Evolutionary conservation across 495 filamentous ascomycete genomes (phyloP).

Genomic region (Penicillium goetzii): DNA sequence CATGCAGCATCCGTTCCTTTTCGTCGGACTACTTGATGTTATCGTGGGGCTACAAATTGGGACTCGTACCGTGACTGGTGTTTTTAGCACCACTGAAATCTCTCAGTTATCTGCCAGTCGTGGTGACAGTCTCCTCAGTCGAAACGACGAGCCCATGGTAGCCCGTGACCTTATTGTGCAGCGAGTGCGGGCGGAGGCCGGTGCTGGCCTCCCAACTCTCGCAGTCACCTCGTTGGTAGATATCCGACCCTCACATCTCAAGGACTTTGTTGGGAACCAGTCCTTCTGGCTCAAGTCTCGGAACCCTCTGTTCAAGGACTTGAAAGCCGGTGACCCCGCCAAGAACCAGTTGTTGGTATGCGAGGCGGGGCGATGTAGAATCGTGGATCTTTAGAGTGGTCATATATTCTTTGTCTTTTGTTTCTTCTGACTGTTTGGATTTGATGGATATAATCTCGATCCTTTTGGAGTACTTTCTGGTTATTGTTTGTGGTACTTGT

Average conservation of each 20-base stretch:
- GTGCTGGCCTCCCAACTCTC: constrained; percentile 41
- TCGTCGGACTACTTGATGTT: constrained; percentile 73
- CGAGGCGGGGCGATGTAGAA: constrained; percentile 52
- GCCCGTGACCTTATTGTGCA: constrained; percentile 44
- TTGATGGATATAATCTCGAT: background rate
- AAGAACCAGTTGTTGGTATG: constrained; percentile 55
- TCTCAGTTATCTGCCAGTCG: constrained; percentile 16
- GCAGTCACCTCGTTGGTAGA: constrained; percentile 44
- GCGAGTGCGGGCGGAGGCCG: constrained; percentile 44
- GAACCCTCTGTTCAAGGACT: constrained; percentile 49
- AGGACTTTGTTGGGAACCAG: constrained; percentile 54
- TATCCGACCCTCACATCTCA: constrained; percentile 47
- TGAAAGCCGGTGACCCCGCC: constrained; percentile 44
- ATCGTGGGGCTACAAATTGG: constrained; percentile 74
- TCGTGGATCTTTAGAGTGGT: constrained; percentile 40
- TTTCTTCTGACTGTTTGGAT: background rate
- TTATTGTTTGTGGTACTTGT: background rate
- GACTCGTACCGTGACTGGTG: constrained; percentile 46
- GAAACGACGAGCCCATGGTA: constrained; percentile 35
- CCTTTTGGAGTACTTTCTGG: background rate
- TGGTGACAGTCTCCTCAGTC: constrained; percentile 30
- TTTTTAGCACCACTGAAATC: constrained; percentile 39
- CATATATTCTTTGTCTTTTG: background rate
- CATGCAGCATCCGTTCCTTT: constrained; percentile 88
- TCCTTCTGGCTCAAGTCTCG: constrained; percentile 58